Conservation (phyloP, 2,329 filamentous ascomycete genomes). For the Rhynchosporium graminicola region DNA sequence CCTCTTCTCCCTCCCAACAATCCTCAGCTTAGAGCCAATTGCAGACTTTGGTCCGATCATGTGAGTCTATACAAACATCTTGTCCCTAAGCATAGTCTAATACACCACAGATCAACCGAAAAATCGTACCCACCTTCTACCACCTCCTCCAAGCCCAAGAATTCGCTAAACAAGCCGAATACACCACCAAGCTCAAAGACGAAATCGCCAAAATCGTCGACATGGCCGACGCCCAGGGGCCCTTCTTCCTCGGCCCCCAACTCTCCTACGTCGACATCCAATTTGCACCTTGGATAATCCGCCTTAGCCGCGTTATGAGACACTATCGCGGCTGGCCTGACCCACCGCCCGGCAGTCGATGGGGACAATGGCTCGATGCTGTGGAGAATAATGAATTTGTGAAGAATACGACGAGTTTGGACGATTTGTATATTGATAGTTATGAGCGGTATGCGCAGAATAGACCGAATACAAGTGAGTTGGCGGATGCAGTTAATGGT, state of each 20-base stretch:
- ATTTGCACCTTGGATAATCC: constrained; percentile 46
- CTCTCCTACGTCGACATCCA: constrained; percentile 44
- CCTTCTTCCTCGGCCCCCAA: constrained; percentile 41
- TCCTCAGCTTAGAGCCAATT: constrained; percentile 69
- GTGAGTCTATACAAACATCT: constrained; percentile 47
- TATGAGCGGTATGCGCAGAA: constrained; percentile 70
- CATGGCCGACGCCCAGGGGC: constrained; percentile 39
- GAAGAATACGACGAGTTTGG: constrained; percentile 43
- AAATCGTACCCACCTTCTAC: constrained; percentile 77
- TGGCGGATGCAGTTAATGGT: constrained; percentile 61
- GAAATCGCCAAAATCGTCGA: constrained; percentile 56
- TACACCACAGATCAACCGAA: constrained; percentile 65
- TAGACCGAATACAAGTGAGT: constrained; percentile 56
- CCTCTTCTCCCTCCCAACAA: constrained; percentile 64
- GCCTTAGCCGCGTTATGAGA: constrained; percentile 42
- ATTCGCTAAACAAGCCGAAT: constrained; percentile 54
- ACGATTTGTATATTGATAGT: constrained; percentile 65
- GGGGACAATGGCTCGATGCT: constrained; percentile 43
- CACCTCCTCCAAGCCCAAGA: constrained; percentile 68
- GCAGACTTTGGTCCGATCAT: constrained; percentile 79
- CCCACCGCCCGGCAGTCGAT: constrained; percentile 41
- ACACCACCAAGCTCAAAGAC: constrained; percentile 61
- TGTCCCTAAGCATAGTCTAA: constrained; percentile 15
- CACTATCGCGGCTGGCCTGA: constrained; percentile 44
- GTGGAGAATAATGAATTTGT: constrained; percentile 43